phyloP scores from a whole-genome alignment of 2,329 filamentous ascomycete genomes.

The Aphanocladium album region DNA sequence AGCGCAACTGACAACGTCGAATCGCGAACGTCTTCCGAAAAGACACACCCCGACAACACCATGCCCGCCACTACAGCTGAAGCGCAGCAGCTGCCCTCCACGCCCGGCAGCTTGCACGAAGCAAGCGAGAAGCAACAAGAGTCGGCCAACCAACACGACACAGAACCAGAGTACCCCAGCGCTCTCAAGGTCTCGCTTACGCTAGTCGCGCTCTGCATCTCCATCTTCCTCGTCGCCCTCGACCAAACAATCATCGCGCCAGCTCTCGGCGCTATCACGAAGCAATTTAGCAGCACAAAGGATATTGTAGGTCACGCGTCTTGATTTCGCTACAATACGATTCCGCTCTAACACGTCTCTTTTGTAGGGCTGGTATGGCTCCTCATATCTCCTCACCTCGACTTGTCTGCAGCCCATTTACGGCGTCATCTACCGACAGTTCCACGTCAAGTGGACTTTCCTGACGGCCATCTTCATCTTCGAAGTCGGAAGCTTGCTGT shows the following conservation, averaged over 20 bases:
- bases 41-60: conserved; percentile 5
- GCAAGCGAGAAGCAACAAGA: background rate
- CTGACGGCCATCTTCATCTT: conserved; percentile 39
- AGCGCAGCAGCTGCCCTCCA: background rate
- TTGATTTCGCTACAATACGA: conserved; percentile 19
- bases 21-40: background rate
- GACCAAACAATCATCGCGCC: conserved; percentile 50
- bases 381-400: conserved; percentile 43
- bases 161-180: conserved; percentile 30
- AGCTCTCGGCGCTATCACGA: conserved; percentile 47
- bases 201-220: conserved; percentile 39
- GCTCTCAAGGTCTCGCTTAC: conserved; percentile 37
- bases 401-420: conserved; percentile 47
- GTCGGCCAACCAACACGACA: conserved; percentile 2
- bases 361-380: conserved; percentile 45
- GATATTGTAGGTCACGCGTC: conserved; percentile 34
- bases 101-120: background rate
- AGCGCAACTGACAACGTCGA: conserved; percentile 2
- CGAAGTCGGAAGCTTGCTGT: conserved; percentile 39
- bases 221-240: conserved; percentile 45
- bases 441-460: conserved; percentile 43
- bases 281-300: conserved; percentile 37
- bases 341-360: conserved; percentile 8
- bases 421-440: conserved; percentile 45
- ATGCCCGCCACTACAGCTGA: background rate